phyloP scores from a whole-genome alignment of 352 stramenopile species.

The Pythium grandisporangium region DNA sequence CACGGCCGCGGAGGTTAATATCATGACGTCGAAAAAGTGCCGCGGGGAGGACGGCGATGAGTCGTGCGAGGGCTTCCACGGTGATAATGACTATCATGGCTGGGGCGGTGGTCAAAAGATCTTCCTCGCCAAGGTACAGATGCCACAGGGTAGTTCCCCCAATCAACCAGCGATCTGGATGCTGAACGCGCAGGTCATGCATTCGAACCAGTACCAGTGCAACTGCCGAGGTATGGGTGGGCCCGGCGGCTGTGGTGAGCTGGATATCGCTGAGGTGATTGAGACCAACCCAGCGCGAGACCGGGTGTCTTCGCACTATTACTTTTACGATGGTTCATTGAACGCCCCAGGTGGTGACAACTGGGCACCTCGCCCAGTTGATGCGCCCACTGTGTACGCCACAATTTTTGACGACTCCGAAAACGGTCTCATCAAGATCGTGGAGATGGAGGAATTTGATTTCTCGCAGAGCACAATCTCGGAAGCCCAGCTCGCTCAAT shows the following conservation, averaged over 20 bases:
- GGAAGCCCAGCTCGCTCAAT: constrained; percentile 7
- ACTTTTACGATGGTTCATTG: constrained; percentile 51
- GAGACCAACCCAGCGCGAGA: constrained; percentile 42
- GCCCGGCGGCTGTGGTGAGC: constrained; percentile 53
- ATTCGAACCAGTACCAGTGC: constrained; percentile 60
- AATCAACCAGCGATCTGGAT: constrained; percentile 70
- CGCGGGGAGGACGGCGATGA: too few relatives aligned
- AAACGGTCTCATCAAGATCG: constrained; percentile 21
- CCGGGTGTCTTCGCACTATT: constrained; percentile 65
- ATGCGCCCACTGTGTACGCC: constrained; percentile 17
- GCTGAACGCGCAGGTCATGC: constrained; percentile 61
- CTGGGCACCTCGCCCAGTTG: constrained; percentile 16
- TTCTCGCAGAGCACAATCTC: constrained; percentile 12
- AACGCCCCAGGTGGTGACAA: constrained; percentile 23
- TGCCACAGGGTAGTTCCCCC: constrained; percentile 25
- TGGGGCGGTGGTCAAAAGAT: constrained; percentile 71
- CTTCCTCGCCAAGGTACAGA: constrained; percentile 66
- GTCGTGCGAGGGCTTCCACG: constrained; percentile 62
- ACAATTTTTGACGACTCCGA: constrained; percentile 22
- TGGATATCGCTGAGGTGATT: constrained; percentile 67
- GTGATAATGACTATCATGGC: constrained; percentile 54
- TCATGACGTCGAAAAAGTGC: constrained; percentile 57
- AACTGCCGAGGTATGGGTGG: constrained; percentile 53
- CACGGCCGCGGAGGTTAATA: constrained; percentile 69
- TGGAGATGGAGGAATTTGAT: constrained; percentile 26